Conservation (phyloP, 371 early-diverging fungal genomes). For the Circinella umbellata region DNA sequence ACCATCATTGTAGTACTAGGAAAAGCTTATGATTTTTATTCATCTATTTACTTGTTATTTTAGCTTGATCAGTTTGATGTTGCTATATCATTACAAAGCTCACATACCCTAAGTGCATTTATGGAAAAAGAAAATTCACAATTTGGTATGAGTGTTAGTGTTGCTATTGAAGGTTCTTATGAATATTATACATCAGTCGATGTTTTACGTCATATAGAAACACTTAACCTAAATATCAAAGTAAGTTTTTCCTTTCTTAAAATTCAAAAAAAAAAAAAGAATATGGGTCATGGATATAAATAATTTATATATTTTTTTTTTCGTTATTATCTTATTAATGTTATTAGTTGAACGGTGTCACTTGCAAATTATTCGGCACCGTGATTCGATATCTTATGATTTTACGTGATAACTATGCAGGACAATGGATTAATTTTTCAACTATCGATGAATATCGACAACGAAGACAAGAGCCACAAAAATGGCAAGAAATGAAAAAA, state of each 20-base stretch:
- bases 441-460: constrained; percentile 79
- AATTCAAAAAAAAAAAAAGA: neutral
- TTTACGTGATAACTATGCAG: constrained; percentile 81
- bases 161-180: constrained; percentile 67
- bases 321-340: neutral
- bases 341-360: constrained; percentile 57
- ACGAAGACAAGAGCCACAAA: constrained; percentile 50
- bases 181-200: constrained; percentile 65
- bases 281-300: too few relatives aligned
- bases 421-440: constrained; percentile 67
- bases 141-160: constrained; percentile 55
- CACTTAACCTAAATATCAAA: constrained; percentile 66
- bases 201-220: constrained; percentile 60
- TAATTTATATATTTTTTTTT: neutral
- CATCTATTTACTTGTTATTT: neutral
- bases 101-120: constrained; percentile 77
- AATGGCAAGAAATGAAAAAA: constrained; percentile 49
- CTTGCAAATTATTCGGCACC: constrained; percentile 71
- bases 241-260: constrained; percentile 30
- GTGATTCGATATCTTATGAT: constrained; percentile 75
- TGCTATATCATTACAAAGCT: constrained; percentile 66
- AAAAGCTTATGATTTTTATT: too few relatives aligned
- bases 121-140: constrained; percentile 60
- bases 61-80: constrained; percentile 57
- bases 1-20: neutral